Percentiles rank a stretch among this genome's conserved stretches.
These are phyloP conservation scores for Tulasnella sp. DNA, from an alignment of 768 basidiomycete species.

Conservation along the genomic window DNA sequence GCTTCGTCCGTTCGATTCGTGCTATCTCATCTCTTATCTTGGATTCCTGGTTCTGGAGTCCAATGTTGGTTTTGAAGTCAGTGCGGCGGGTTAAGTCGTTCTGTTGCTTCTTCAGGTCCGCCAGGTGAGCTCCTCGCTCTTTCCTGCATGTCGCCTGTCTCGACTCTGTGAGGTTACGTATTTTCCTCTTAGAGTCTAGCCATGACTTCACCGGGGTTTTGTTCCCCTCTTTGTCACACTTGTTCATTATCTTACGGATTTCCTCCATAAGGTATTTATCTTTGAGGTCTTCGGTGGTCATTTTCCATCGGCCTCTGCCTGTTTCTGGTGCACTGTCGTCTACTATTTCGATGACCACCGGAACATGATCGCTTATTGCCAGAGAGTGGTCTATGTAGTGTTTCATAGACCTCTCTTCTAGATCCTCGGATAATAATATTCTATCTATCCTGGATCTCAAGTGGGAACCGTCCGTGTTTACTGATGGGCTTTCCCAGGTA, in stretches of 20 bases:
- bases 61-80: not conserved
- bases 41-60: no score
- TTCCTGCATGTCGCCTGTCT: no score
- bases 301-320: not conserved
- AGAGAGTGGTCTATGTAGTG: not conserved
- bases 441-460: not conserved
- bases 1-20: not conserved
- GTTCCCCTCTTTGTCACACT: not conserved
- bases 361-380: not conserved
- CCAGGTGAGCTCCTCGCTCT: not conserved
- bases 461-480: not conserved
- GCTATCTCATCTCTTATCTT: no score
- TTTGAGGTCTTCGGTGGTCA: not conserved
- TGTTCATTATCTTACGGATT: not conserved
- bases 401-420: not conserved
- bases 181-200: not conserved
- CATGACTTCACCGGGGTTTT: not conserved
- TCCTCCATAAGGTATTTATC: not conserved
- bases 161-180: not conserved
- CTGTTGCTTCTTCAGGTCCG: not conserved
- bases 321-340: not conserved
- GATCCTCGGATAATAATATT: not conserved
- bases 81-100: not conserved
- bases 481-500: not conserved
- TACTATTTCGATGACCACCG: not conserved